A percentile compares a stretch with the other conserved stretches of the same genome.
These are phyloP conservation scores for Globisporangium spinosum DNA, from an alignment of 352 stramenopile species.

Conservation along the genomic window DNA sequence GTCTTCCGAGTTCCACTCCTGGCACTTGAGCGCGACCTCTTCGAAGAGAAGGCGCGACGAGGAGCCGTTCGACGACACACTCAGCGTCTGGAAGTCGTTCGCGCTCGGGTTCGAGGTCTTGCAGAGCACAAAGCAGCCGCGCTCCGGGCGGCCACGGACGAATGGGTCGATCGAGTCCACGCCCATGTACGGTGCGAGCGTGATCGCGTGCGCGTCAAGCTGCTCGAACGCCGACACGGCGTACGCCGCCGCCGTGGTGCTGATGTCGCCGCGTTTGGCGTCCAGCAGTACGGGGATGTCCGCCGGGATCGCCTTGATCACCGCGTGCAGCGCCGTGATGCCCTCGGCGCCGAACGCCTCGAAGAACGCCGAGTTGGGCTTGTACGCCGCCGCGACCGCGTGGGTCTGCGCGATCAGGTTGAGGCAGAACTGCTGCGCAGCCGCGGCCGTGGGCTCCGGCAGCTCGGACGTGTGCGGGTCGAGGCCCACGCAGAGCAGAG, in stretches of 20 bases:
- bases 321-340: slow-evolving; percentile 85
- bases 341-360: slow-evolving; percentile 90
- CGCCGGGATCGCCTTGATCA: slow-evolving; percentile 85
- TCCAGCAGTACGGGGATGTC: slow-evolving; percentile 97
- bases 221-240: slow-evolving; percentile 92
- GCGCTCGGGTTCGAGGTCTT: slow-evolving; percentile 99
- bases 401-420: slow-evolving; percentile 94
- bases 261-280: slow-evolving; percentile 98
- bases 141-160: slow-evolving; percentile 79
- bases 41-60: slow-evolving; percentile 69
- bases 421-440: slow-evolving; percentile 93
- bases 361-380: slow-evolving; percentile 99
- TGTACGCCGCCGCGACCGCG: slow-evolving; percentile 94
- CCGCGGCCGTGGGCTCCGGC: slow-evolving; percentile 74
- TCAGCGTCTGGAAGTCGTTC: slow-evolving; percentile 94
- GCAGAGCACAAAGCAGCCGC: slow-evolving; percentile 97
- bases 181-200: slow-evolving; percentile 98
- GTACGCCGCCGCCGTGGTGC: slow-evolving; percentile 95
- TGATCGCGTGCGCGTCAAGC: slow-evolving; percentile 94
- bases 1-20: slow-evolving; percentile 88
- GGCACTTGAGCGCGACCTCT: slow-evolving; percentile 88
- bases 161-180: slow-evolving; percentile 97
- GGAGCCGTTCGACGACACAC: slow-evolving; percentile 19
- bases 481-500: slow-evolving; percentile 96
- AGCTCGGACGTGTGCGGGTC: slow-evolving; percentile 93